A percentile compares a stretch with the other conserved stretches of the same genome.
Evolutionary conservation across 1,284 basidiomycete species (phyloP).

Genomic region (Trichosporon sp.): DNA sequence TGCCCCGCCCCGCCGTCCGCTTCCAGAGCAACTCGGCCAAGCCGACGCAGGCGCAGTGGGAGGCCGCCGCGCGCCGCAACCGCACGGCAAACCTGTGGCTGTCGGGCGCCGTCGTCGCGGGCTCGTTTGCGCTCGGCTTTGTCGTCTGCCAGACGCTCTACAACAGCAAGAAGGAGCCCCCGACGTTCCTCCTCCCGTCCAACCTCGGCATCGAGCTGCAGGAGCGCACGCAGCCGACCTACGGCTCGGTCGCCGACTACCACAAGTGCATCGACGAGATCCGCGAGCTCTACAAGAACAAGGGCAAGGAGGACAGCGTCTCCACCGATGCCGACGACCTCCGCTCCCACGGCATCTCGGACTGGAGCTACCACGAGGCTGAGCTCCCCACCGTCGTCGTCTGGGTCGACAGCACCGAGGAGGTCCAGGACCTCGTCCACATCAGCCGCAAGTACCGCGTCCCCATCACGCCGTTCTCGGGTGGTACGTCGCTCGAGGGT

Average conservation of each 20-base stretch:
- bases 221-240: conserved; percentile 33
- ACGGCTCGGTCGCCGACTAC: conserved; percentile 38
- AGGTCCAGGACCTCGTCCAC: conserved; percentile 44
- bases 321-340: conserved; percentile 45
- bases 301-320: conserved; percentile 38
- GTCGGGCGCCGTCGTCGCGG: conserved; percentile 1
- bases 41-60: neutral
- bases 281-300: conserved; percentile 19
- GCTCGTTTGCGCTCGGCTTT: conserved; percentile 4
- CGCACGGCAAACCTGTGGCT: neutral
- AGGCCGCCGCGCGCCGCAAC: neutral
- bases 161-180: conserved; percentile 6
- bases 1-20: neutral
- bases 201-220: conserved; percentile 30
- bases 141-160: conserved; percentile 6
- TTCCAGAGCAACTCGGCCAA: conserved; percentile 4
- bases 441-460: conserved; percentile 41
- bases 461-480: conserved; percentile 49
- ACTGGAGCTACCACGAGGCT: conserved; percentile 49
- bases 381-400: conserved; percentile 49
- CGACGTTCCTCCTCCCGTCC: conserved; percentile 26
- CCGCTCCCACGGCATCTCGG: conserved; percentile 42
- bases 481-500: conserved; percentile 47
- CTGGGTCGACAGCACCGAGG: conserved; percentile 45
- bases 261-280: conserved; percentile 38